Base-by-base conservation (phyloP, 2,329 filamentous ascomycete genomes). In the Plectosphaerella plurivora region DNA sequence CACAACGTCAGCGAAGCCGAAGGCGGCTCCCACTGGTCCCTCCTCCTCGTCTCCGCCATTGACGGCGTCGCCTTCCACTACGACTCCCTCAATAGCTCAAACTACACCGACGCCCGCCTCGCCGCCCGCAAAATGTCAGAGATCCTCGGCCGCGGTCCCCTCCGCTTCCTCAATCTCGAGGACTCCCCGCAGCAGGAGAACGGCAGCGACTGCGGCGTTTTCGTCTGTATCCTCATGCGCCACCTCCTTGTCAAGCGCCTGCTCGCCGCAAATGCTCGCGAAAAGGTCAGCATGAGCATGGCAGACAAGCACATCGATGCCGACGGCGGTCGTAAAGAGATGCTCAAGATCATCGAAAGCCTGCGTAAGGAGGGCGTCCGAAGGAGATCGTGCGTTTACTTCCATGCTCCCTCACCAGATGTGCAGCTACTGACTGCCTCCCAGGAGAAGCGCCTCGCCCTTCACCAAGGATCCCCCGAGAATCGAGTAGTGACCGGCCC, bases 21-120 rank as follows among this genome's bases (percentile, higher is more conserved):
- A 71, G 91, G 89, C 41, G 94, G 94, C 39, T 89, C 88, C 3
- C 94, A 99, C 68, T 99, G 94, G 94, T 96, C 91, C 0, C 76
- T 99, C 0, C 83, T 99, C 1, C 82, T 99, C 3, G 92, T 99
- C 33, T 91, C 87, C 12, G 81, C 91, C 41, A 84, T 96, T 48
- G 94, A 99, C 65, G 86, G 90, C 9, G 85, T 96, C 3, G 90
- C 93, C 0, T 99, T 99, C 69, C 94, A 99, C 75, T 99, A 99
- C 73, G 94, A 99, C 72, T 93, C 88, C 1, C 77, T 97, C 24
- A 81, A 82, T 2, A 84, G 86, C 2, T 81, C 83, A 39, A 97
- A 99, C 69, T 81, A 83, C 55, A 73, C 78, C 42, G 89, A 95
- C 59, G 94, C 90, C 1, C 78, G 81, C 49, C 73, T 81, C 1